phyloP scores from a whole-genome alignment of 805 yeast species.

The Ogataea kodamae region DNA sequence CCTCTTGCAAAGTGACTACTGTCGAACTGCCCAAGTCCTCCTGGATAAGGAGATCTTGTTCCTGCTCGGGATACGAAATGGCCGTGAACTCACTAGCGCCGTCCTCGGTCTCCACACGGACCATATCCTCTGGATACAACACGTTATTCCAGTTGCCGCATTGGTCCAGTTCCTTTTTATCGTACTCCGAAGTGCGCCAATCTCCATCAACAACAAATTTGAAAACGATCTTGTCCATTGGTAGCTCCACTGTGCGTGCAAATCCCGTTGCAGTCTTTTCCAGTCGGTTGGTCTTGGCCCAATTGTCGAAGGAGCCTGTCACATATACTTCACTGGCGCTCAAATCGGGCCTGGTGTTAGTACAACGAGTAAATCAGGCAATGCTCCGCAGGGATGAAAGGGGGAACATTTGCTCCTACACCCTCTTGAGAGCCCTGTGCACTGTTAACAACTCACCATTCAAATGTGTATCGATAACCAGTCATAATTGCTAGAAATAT shows the following conservation, averaged over 20 bases:
- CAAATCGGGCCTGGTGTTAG: slow-evolving; percentile 30
- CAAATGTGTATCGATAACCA: slow-evolving; percentile 22
- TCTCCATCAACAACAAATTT: slow-evolving; percentile 59
- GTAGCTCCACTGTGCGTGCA: slow-evolving; percentile 42
- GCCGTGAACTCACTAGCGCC: slow-evolving; percentile 33
- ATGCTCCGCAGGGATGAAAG: neutral
- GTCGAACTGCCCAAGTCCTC: slow-evolving; percentile 27
- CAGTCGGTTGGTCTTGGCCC: slow-evolving; percentile 46
- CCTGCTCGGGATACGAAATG: slow-evolving; percentile 29
- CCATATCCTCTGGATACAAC: slow-evolving; percentile 34
- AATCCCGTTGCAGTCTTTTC: slow-evolving; percentile 37
- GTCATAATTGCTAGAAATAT: slow-evolving; percentile 14
- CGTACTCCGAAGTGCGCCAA: slow-evolving; percentile 44
- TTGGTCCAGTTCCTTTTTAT: slow-evolving; percentile 38
- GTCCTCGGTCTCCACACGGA: slow-evolving; percentile 18
- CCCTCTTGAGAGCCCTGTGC: neutral
- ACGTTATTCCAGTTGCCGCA: slow-evolving; percentile 52
- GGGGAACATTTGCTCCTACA: slow-evolving; percentile 1
- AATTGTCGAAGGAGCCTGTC: slow-evolving; percentile 58
- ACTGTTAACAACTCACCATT: slow-evolving; percentile 21
- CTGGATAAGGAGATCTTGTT: slow-evolving; percentile 7
- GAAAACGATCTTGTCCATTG: slow-evolving; percentile 41
- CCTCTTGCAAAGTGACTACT: slow-evolving; percentile 28
- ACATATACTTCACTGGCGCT: slow-evolving; percentile 43
- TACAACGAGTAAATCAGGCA: slow-evolving; percentile 1